phyloP scores from a whole-genome alignment of 2,329 filamentous ascomycete genomes.

The Acrodontium crateriforme region DNA sequence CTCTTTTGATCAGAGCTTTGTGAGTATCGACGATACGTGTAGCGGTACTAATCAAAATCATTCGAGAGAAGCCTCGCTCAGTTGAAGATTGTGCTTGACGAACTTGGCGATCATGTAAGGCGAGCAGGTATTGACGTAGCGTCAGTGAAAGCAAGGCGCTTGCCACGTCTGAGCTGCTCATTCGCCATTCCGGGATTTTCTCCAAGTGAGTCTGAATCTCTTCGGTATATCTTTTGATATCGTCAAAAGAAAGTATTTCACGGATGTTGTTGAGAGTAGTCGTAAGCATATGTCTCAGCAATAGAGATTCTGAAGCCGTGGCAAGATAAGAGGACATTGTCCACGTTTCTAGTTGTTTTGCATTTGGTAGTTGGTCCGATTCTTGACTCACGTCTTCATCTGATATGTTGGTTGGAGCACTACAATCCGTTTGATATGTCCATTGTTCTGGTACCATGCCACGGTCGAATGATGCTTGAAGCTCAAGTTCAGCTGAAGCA shows the following conservation, averaged over 20 bases:
- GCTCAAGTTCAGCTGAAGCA: conserved; percentile 42
- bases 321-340: conserved; percentile 17
- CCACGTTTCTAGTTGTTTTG: conserved; percentile 10
- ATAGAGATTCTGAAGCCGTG: conserved; percentile 11
- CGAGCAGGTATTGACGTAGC: conserved; percentile 19
- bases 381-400: conserved; percentile 32
- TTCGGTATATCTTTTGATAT: conserved; percentile 19
- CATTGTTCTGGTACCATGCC: conserved; percentile 36
- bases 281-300: conserved; percentile 15
- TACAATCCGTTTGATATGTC: conserved; percentile 35
- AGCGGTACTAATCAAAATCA: conserved; percentile 16
- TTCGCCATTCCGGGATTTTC: conserved; percentile 14
- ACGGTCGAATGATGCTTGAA: conserved; percentile 41
- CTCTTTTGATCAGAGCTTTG: conserved; percentile 10
- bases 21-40: conserved; percentile 16
- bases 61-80: conserved; percentile 17
- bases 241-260: conserved; percentile 16
- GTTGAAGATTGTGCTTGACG: conserved; percentile 12
- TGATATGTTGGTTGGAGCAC: conserved; percentile 35
- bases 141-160: conserved; percentile 16
- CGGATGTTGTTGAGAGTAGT: conserved; percentile 20
- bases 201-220: conserved; percentile 18
- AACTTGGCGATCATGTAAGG: conserved; percentile 18
- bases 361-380: conserved; percentile 10
- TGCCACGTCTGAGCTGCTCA: conserved; percentile 5